Percentiles rank a stretch among this genome's conserved stretches.
Evolutionary conservation across 1,284 basidiomycete genomes (phyloP).

Genomic region (Fistulinella cinereoalba): DNA sequence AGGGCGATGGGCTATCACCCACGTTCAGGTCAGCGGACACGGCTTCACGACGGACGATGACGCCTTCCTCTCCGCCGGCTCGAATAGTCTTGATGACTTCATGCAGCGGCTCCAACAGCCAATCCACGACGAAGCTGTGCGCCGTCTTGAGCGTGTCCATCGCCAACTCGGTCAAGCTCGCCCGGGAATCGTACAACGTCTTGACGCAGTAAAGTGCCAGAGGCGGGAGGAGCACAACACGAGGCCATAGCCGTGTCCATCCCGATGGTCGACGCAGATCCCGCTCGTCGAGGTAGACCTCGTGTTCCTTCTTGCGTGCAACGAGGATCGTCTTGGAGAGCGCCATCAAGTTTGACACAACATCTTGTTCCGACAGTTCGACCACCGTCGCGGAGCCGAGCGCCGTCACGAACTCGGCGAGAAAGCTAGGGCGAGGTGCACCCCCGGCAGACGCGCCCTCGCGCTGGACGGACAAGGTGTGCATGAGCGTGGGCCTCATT

Average conservation of each 20-base stretch:
- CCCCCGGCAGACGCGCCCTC: slow-evolving; percentile 1
- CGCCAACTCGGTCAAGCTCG: slow-evolving; percentile 51
- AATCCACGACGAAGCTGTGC: slow-evolving; percentile 76
- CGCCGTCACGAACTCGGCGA: slow-evolving; percentile 20
- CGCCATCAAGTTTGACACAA: slow-evolving; percentile 26
- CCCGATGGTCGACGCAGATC: slow-evolving; percentile 57
- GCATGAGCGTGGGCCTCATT: slow-evolving; percentile 45
- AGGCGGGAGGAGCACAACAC: slow-evolving; percentile 63
- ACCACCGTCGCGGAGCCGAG: slow-evolving; percentile 18
- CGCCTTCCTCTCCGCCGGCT: slow-evolving; percentile 67
- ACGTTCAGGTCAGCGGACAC: slow-evolving; percentile 79
- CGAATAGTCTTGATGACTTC: slow-evolving; percentile 84
- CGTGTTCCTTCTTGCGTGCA: slow-evolving; percentile 32
- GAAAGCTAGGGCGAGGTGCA: slow-evolving; percentile 9
- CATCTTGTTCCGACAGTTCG: slow-evolving; percentile 10
- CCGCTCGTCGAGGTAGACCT: slow-evolving; percentile 32
- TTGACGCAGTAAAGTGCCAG: slow-evolving; percentile 49
- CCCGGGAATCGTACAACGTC: slow-evolving; percentile 50
- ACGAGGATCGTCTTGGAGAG: slow-evolving; percentile 21
- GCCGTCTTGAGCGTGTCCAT: slow-evolving; percentile 69
- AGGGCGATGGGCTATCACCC: slow-evolving; percentile 21
- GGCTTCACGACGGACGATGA: slow-evolving; percentile 75
- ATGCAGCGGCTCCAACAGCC: slow-evolving; percentile 86
- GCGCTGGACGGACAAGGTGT: slow-evolving; percentile 20
- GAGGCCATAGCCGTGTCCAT: slow-evolving; percentile 64